Percentiles rank a stretch among this genome's conserved stretches.
These are phyloP conservation scores for Plectosphaerella cucumerina DNA, from an alignment of 2,329 filamentous ascomycete species.

Conservation along the genomic window DNA sequence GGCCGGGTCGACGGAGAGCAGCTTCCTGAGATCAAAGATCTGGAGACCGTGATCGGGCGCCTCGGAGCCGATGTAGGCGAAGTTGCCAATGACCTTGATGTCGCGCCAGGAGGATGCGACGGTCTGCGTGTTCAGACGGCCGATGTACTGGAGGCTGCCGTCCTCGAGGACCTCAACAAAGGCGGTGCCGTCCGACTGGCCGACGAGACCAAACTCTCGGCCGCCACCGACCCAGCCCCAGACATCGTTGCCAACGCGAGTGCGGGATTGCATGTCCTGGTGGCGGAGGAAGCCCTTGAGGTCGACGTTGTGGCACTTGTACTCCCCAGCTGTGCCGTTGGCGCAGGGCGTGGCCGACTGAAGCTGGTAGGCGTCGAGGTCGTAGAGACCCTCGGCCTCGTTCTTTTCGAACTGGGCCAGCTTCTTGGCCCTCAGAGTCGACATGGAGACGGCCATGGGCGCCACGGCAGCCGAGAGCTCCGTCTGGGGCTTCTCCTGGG, in stretches of 20 bases:
- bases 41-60: conserved; percentile 52
- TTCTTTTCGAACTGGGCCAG: not conserved
- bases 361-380: not conserved
- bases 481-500: not conserved
- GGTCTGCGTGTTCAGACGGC: conserved; percentile 38
- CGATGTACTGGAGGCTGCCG: conserved; percentile 41
- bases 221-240: conserved; percentile 20
- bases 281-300: conserved; percentile 32
- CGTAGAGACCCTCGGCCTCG: not conserved
- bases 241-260: conserved; percentile 22
- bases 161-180: conserved; percentile 42
- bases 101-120: conserved; percentile 30
- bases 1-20: conserved; percentile 17
- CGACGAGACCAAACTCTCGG: conserved; percentile 44
- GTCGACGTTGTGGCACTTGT: conserved; percentile 29
- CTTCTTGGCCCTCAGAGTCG: not conserved
- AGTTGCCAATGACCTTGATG: conserved; percentile 31
- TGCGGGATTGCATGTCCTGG: conserved; percentile 28
- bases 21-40: conserved; percentile 58
- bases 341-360: conserved; percentile 16
- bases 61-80: conserved; percentile 33
- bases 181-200: conserved; percentile 44
- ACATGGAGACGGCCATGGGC: not conserved
- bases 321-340: conserved; percentile 27
- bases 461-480: not conserved